Evolutionary conservation across 2,329 filamentous ascomycete genomes (phyloP).

Genomic region (Cytospora schulzeri): DNA sequence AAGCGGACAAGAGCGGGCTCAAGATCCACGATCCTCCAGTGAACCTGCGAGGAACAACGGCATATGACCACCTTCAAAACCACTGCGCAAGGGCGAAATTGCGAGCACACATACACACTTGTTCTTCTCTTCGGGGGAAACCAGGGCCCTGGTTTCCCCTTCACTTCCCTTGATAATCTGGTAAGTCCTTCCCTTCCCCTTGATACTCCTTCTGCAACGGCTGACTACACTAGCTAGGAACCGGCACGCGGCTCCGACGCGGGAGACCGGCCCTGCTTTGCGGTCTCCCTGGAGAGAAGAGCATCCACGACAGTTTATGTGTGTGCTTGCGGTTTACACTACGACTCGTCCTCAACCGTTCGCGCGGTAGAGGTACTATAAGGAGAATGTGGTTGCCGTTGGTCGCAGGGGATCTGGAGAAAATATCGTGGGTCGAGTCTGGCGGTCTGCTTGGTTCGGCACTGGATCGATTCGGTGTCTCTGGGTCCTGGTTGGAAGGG

Average conservation of each 20-base stretch:
- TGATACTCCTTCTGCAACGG: background rate
- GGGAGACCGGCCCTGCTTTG: background rate
- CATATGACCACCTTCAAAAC: background rate
- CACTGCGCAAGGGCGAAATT: background rate
- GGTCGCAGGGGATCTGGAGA: background rate
- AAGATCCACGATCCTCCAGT: conserved; percentile 6
- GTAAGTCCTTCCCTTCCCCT: background rate
- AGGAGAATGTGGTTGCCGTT: conserved; percentile 4
- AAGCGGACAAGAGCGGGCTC: background rate
- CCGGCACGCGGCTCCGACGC: background rate
- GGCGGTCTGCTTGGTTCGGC: background rate
- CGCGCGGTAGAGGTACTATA: background rate
- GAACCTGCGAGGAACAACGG: background rate
- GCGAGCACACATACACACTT: conserved; percentile 6
- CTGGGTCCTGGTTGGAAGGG: background rate
- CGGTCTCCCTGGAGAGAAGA: conserved; percentile 4
- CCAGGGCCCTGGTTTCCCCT: background rate
- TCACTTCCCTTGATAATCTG: background rate
- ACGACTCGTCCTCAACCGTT: background rate
- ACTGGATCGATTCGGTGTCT: background rate
- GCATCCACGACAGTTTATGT: background rate
- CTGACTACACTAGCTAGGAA: background rate
- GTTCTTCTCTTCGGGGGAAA: conserved; percentile 7
- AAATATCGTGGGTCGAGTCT: conserved; percentile 10
- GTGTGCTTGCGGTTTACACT: background rate